phyloP scores from a whole-genome alignment of 1,284 basidiomycete genomes.

The Papiliotrema flavescens region DNA sequence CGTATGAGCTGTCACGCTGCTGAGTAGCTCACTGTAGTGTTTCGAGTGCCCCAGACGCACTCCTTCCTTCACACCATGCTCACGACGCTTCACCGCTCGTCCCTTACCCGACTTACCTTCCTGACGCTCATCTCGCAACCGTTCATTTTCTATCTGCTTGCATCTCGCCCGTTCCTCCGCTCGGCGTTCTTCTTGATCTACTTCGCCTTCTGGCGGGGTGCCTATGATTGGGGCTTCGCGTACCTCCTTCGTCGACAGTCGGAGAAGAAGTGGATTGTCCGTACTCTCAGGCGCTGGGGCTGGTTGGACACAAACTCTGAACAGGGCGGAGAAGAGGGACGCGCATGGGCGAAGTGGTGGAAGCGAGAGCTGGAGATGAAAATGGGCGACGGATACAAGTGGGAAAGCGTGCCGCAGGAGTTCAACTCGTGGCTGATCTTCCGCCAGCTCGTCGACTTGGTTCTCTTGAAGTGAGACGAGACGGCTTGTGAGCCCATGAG shows the following conservation, averaged over 20 bases:
- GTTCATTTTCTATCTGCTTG: constrained; percentile 66
- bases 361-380: constrained; percentile 80
- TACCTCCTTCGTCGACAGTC: constrained; percentile 92
- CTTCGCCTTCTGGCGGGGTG: constrained; percentile 88
- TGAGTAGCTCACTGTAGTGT: constrained; percentile 58
- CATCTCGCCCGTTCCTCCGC: constrained; percentile 54
- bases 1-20: too few species aligned
- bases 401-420: constrained; percentile 62
- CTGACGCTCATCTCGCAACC: constrained; percentile 74
- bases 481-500: neutral
- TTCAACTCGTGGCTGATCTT: constrained; percentile 52
- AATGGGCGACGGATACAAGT: constrained; percentile 88
- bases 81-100: constrained; percentile 84
- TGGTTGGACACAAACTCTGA: constrained; percentile 69
- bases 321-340: constrained; percentile 55
- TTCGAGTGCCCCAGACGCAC: constrained; percentile 90
- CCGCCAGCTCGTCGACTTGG: constrained; percentile 77
- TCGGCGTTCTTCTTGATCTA: constrained; percentile 47
- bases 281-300: constrained; percentile 69
- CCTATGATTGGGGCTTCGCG: constrained; percentile 90
- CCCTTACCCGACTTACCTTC: constrained; percentile 84
- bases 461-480: constrained; percentile 80
- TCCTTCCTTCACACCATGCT: constrained; percentile 90
- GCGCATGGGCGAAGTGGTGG: constrained; percentile 70
- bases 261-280: constrained; percentile 88